phyloP scores from a whole-genome alignment of 2,329 filamentous ascomycete species.

The Sporothrix sp. region DNA sequence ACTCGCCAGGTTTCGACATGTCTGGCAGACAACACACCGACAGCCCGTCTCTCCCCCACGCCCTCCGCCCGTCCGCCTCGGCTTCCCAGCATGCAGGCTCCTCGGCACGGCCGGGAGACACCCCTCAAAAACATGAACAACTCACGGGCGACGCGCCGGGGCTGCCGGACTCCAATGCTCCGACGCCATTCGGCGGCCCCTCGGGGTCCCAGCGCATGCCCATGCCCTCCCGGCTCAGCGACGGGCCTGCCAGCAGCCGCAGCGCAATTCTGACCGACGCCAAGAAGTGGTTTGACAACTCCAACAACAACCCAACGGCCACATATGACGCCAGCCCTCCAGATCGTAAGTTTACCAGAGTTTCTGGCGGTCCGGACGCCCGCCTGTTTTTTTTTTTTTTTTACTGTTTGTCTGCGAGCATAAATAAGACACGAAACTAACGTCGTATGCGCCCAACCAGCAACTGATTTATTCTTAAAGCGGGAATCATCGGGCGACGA shows the following conservation, averaged over 20 bases:
- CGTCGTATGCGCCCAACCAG: too few relatives aligned
- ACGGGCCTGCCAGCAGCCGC: slow-evolving; percentile 38
- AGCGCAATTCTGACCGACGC: slow-evolving; percentile 41
- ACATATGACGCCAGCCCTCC: slow-evolving; percentile 34
- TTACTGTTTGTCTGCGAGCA: too few relatives aligned
- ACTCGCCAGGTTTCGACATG: background rate
- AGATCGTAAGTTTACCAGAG: slow-evolving; percentile 32
- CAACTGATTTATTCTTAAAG: too few relatives aligned
- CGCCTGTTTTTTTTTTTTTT: too few relatives aligned
- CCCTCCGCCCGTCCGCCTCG: background rate
- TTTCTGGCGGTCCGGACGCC: too few relatives aligned
- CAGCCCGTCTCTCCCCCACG: background rate
- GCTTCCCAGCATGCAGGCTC: background rate
- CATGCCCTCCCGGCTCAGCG: slow-evolving; percentile 2
- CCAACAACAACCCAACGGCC: slow-evolving; percentile 39
- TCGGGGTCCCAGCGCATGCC: background rate
- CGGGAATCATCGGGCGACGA: slow-evolving; percentile 41
- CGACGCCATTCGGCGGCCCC: background rate
- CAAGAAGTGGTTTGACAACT: slow-evolving; percentile 44
- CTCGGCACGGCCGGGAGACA: too few relatives aligned
- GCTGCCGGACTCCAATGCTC: background rate
- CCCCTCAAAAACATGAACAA: too few relatives aligned
- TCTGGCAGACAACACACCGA: background rate
- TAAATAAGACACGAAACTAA: too few relatives aligned
- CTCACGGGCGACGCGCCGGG: background rate